phyloP scores from a whole-genome alignment of 768 basidiomycete genomes.

The Imleria badia region DNA sequence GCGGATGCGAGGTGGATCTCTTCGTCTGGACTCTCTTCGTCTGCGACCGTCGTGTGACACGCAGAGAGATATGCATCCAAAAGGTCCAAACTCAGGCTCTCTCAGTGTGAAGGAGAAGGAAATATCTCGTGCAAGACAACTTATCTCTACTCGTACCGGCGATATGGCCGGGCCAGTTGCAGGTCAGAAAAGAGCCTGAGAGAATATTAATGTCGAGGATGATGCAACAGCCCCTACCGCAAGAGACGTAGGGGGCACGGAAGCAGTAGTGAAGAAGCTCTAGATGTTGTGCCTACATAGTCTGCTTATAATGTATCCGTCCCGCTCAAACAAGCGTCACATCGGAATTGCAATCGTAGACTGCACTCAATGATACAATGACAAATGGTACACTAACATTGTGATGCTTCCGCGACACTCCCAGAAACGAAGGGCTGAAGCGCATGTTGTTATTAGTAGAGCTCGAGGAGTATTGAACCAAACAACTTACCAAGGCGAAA shows the following conservation, averaged over 20 bases:
- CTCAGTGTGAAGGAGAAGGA: slow-evolving; percentile 91
- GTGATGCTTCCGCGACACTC: too few species aligned
- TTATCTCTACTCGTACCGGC: background rate
- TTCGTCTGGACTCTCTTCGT: slow-evolving; percentile 1
- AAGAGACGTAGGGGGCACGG: slow-evolving; percentile 22
- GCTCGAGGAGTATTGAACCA: background rate
- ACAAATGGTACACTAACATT: too few species aligned
- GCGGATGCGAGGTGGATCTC: background rate
- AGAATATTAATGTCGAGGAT: background rate
- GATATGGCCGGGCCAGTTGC: background rate
- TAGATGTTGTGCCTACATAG: background rate
- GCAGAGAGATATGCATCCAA: slow-evolving; percentile 42
- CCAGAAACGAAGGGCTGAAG: too few species aligned
- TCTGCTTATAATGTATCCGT: too few species aligned
- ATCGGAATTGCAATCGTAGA: background rate
- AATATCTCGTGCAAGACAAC: slow-evolving; percentile 7
- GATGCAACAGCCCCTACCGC: background rate
- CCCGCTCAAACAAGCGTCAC: background rate
- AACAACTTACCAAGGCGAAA: slow-evolving; percentile 49
- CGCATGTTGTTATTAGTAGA: background rate
- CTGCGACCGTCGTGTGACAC: background rate
- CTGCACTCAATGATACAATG: background rate
- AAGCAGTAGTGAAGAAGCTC: background rate
- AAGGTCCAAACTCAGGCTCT: slow-evolving; percentile 91
- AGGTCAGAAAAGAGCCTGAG: slow-evolving; percentile 28